Conservation (phyloP, 768 basidiomycete species). For the Tulasnella sp. region DNA sequence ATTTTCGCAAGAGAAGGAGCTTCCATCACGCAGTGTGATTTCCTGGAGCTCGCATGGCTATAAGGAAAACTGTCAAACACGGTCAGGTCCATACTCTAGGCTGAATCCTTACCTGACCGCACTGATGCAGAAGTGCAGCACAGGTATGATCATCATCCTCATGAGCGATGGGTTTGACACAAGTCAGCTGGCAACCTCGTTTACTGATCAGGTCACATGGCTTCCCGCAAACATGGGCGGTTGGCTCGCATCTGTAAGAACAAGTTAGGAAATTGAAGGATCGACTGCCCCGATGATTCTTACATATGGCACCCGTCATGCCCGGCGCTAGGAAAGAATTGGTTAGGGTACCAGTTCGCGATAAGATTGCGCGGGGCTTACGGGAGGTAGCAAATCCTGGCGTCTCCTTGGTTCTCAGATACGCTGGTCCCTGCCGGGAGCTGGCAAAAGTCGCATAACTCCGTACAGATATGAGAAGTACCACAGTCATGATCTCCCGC, state of each 20-base stretch:
- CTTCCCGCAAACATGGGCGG: slow-evolving; percentile 1
- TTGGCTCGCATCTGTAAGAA: slow-evolving; percentile 17
- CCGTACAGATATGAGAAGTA: slow-evolving; percentile 12
- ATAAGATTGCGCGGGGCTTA: too few relatives aligned
- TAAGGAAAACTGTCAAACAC: too few relatives aligned
- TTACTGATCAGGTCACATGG: not conserved
- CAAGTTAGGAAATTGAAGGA: too few relatives aligned
- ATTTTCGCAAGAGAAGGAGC: not conserved
- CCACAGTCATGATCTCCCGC: not conserved
- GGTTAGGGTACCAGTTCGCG: too few relatives aligned
- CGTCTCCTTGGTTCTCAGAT: not conserved
- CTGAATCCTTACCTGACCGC: slow-evolving; percentile 4
- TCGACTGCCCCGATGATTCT: too few relatives aligned
- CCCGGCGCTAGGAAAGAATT: slow-evolving; percentile 5
- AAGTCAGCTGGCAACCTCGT: slow-evolving; percentile 8
- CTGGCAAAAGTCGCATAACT: not conserved
- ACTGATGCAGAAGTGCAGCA: slow-evolving; percentile 6
- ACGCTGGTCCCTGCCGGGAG: too few relatives aligned
- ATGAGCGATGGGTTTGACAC: not conserved
- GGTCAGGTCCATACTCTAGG: too few relatives aligned
- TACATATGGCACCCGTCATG: slow-evolving; percentile 17
- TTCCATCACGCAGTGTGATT: not conserved
- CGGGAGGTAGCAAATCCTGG: too few relatives aligned
- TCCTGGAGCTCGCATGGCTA: not conserved
- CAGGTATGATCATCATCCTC: slow-evolving; percentile 4